Percentiles rank a stretch among this genome's conserved stretches.
Evolutionary conservation across 805 yeast species (phyloP).

Genomic region (Starmerella potacharoeniae): DNA sequence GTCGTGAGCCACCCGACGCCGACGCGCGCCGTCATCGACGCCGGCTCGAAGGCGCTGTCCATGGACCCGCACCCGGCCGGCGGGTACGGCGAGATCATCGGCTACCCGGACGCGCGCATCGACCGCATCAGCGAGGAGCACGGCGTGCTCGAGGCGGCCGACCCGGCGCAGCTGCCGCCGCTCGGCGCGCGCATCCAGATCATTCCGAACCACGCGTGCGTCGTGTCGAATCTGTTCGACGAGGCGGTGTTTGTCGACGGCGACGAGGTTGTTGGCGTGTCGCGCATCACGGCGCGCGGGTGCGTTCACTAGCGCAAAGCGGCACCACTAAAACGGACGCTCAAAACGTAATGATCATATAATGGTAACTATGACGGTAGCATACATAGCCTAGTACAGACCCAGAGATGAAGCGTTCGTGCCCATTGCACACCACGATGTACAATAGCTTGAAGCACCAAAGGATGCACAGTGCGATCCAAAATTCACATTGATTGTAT

Average conservation of each 20-base stretch:
- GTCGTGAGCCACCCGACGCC: constrained; percentile 17
- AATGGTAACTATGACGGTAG: background rate
- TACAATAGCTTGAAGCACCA: too few relatives aligned
- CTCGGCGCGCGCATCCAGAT: constrained; percentile 14
- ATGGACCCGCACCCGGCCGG: constrained; percentile 11
- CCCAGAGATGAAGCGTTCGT: too few relatives aligned
- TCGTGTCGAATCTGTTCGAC: constrained; percentile 14
- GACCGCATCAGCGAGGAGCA: constrained; percentile 18
- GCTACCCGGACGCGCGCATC: constrained; percentile 11
- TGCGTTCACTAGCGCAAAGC: background rate
- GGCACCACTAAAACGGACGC: too few relatives aligned
- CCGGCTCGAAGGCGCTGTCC: constrained; percentile 16
- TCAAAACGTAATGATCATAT: too few relatives aligned
- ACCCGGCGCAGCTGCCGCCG: constrained; percentile 11
- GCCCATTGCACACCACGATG: too few relatives aligned
- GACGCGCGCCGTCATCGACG: constrained; percentile 14
- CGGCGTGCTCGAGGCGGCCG: constrained; percentile 17
- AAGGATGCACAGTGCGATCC: too few relatives aligned
- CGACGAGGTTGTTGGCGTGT: background rate
- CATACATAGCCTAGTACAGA: too few relatives aligned
- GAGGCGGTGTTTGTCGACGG: constrained; percentile 7
- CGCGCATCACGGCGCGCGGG: constrained; percentile 15
- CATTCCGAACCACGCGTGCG: constrained; percentile 16
- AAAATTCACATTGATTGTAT: too few relatives aligned
- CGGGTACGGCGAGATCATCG: constrained; percentile 10